Evolutionary conservation across 306 rosid genomes (phyloP), one percentile per base, ranked within the genome.

Genomic region (Ceratonia siliqua): DNA sequence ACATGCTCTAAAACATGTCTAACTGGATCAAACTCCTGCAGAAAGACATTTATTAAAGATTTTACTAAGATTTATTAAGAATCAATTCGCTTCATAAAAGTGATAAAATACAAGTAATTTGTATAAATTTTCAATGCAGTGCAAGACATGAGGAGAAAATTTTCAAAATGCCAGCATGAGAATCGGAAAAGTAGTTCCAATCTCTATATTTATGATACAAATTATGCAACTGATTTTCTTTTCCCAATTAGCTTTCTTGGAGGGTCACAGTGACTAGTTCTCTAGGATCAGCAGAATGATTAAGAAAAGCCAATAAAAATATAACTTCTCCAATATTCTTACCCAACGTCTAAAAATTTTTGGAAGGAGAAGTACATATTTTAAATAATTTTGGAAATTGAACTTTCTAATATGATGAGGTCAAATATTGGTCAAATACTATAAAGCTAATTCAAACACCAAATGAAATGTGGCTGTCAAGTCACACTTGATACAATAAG

Each of bases 11-110:
- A 62, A 68, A 95, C 80, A 86, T 92, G 91, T 79, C 84, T 83
- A 54, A 95, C 84, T 36, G 99, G 97, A 84, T 95, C 98, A 45
- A 95, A 92, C 18, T 89, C 93, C 98, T 92, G 98, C 87, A 82
- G 38, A 70, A 42, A 58, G 66, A 76, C 73, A 74, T 56, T 74
- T 62, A 61, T 30, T 58, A 56, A 30, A 75, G 35, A 66, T 24
- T 70, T 76, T 77, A 48, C 73, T 62, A 67, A 22, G 36, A 76
- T 42, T 24, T 46, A 11, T 32, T 41, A 58, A 73, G 72, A 74
- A 70, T 41, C 38, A 61, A 77, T 36, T 72, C 67, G 63, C 48
- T 70, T 39, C 30, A 71, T 64, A 71, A 49, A 17, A 30, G 59
- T 36, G 76, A 74, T 39, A 14, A 73, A 73, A n/a, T 76, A 24